These are phyloP conservation scores for Alisma plantagoaquatica DNA, from an alignment of 106 monocot species.

Conservation along the genomic window DNA sequence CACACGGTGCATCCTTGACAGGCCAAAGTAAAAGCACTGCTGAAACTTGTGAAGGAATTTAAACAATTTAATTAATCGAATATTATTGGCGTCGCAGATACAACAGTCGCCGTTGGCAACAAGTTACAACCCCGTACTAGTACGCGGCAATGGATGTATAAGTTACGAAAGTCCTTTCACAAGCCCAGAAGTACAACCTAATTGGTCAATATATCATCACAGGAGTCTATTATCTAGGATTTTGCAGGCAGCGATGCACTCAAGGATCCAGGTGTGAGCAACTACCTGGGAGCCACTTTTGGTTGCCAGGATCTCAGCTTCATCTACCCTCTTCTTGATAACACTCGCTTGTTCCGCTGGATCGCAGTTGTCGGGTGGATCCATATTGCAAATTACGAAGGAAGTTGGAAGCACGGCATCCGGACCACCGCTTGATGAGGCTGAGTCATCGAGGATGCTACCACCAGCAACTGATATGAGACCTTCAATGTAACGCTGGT, in stretches of 20 bases:
- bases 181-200: too few species aligned
- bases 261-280: conserved; percentile 42
- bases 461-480: conserved; percentile 43
- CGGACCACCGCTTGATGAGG: background rate
- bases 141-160: too few species aligned
- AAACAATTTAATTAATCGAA: too few species aligned
- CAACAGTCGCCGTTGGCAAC: too few species aligned
- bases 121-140: too few species aligned
- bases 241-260: conserved; percentile 43
- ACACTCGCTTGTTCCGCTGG: conserved; percentile 1
- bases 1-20: too few species aligned
- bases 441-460: conserved; percentile 13
- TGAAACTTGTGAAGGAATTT: too few species aligned
- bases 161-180: too few species aligned
- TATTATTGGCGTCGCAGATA: too few species aligned
- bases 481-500: conserved; percentile 40
- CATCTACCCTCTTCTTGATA: conserved; percentile 27
- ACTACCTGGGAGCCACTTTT: conserved; percentile 17
- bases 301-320: conserved; percentile 30
- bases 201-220: too few species aligned
- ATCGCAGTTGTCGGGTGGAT: conserved; percentile 30
- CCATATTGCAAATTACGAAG: conserved; percentile 34
- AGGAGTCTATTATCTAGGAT: too few species aligned
- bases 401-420: conserved; percentile 3
- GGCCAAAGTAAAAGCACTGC: too few species aligned